phyloP scores from a whole-genome alignment of 2,329 filamentous ascomycete species.

The Tolypocladium cylindrosporum region DNA sequence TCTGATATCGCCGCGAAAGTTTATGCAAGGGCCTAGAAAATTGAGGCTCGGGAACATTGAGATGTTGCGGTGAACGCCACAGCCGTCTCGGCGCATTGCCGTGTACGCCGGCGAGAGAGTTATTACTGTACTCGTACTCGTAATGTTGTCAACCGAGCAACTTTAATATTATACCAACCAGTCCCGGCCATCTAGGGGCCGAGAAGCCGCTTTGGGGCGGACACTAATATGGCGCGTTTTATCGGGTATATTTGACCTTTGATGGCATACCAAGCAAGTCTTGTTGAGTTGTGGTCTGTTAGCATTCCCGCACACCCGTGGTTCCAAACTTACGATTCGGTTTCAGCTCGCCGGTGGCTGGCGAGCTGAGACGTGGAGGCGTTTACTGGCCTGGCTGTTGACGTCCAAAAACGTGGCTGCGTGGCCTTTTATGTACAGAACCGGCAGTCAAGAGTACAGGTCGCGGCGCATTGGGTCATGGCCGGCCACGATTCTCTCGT shows the following conservation, averaged over 20 bases:
- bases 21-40: background rate
- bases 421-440: background rate
- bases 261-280: background rate
- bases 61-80: background rate
- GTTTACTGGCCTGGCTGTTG: background rate
- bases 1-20: background rate
- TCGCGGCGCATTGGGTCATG: background rate
- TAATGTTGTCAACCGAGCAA: background rate
- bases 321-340: background rate
- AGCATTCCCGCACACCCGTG: background rate
- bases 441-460: background rate
- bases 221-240: background rate
- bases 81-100: background rate
- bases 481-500: too few species aligned
- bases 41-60: background rate
- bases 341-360: background rate
- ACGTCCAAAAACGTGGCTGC: background rate
- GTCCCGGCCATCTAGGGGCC: background rate
- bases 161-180: background rate
- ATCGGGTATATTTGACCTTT: background rate
- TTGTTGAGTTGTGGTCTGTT: background rate
- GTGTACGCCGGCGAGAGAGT: background rate
- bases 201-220: background rate
- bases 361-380: background rate
- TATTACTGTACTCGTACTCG: too few species aligned